A percentile compares a stretch with the other conserved stretches of the same genome.
Conservation (phyloP, 176 grass and related monocot species). For the Triticum urartu region DNA sequence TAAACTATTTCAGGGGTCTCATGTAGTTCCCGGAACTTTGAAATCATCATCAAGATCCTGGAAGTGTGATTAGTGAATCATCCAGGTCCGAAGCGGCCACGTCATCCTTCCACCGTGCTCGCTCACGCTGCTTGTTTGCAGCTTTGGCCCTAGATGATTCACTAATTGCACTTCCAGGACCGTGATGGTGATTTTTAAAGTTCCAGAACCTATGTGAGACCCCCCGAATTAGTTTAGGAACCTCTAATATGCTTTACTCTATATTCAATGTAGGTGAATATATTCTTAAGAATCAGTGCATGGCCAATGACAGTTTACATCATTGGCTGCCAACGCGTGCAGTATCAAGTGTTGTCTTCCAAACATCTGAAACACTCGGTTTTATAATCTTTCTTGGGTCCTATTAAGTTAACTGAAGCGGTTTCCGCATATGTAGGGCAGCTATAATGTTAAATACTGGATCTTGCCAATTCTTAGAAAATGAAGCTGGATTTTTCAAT, state of each 20-base stretch:
- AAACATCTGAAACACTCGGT: not conserved
- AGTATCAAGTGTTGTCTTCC: not conserved
- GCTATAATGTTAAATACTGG: constrained; percentile 1
- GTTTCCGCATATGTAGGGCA: not conserved
- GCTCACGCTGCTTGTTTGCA: not conserved
- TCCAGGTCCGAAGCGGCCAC: not conserved
- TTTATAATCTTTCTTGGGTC: not conserved
- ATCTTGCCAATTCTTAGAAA: not conserved
- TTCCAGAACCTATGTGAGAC: not conserved
- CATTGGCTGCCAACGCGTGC: not conserved
- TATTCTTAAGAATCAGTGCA: constrained; percentile 4
- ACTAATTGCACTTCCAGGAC: not conserved
- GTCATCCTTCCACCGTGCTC: not conserved
- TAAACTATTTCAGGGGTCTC: not conserved
- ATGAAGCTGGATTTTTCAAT: not conserved
- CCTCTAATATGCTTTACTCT: not conserved
- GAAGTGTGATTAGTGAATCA: not conserved
- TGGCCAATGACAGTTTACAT: not conserved
- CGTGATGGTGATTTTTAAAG: not conserved
- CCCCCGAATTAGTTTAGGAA: not conserved
- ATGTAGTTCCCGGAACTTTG: not conserved
- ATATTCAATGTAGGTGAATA: not conserved
- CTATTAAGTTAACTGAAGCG: not conserved
- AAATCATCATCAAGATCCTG: not conserved
- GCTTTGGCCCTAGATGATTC: not conserved